Conservation (phyloP, 805 yeast species). For the Wickerhamomyces canadensis region DNA sequence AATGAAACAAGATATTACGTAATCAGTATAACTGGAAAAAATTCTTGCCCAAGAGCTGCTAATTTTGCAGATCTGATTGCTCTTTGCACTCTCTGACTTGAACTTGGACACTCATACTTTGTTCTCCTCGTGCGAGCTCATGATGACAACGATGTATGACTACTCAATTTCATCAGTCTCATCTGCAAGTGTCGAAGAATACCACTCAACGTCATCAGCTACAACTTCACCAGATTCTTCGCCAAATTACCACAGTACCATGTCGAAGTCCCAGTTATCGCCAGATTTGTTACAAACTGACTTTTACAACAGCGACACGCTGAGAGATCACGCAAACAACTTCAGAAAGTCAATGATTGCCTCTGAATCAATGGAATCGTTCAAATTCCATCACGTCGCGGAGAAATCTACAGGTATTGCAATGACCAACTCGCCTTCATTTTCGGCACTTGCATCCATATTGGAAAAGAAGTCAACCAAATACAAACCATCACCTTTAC, state of each 20-base stretch:
- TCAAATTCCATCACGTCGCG: conserved; percentile 1
- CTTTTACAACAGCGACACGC: background rate
- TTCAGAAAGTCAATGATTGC: background rate
- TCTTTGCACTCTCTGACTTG: too few species aligned
- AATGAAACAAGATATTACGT: too few species aligned
- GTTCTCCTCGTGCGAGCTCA: too few species aligned
- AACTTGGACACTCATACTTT: too few species aligned
- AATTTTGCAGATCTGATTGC: too few species aligned
- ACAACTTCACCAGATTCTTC: background rate
- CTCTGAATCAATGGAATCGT: background rate
- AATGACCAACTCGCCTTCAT: conserved; percentile 38
- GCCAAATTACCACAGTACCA: background rate
- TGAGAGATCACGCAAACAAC: conserved; percentile 1
- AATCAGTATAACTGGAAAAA: too few species aligned
- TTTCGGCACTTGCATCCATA: conserved; percentile 36
- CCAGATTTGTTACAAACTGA: background rate
- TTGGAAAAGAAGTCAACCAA: conserved; percentile 31
- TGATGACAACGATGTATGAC: background rate
- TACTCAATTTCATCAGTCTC: background rate
- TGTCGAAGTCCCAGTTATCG: background rate
- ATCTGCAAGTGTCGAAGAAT: background rate
- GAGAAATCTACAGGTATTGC: background rate
- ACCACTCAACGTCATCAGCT: background rate
- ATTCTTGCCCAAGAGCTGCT: too few species aligned
- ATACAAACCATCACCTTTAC: conserved; percentile 11